Evolutionary conservation across 2,329 filamentous ascomycete species (phyloP).

Genomic region (Colletotrichum phormii): DNA sequence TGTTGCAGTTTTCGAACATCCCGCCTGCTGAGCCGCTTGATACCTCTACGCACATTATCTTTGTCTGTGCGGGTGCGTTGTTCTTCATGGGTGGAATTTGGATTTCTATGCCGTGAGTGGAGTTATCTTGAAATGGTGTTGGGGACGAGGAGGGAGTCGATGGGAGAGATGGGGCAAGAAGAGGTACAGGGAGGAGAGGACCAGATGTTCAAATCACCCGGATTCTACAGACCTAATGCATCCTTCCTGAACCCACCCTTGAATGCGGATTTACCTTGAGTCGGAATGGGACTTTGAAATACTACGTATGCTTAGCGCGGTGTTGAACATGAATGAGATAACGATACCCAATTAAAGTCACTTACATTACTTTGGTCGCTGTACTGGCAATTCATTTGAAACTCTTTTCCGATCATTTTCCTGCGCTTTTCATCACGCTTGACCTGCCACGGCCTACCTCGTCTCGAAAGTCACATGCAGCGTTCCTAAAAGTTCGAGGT

Average conservation of each 20-base stretch:
- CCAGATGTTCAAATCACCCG: not conserved
- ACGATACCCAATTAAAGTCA: conserved; percentile 20
- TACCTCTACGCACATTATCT: not conserved
- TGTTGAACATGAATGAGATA: conserved; percentile 15
- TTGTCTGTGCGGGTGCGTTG: conserved; percentile 9
- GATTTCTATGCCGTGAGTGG: conserved; percentile 24
- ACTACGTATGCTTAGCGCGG: conserved; percentile 14
- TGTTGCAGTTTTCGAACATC: conserved; percentile 47
- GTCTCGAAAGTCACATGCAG: too few relatives aligned
- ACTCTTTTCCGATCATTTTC: too few relatives aligned
- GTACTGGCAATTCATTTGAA: too few relatives aligned
- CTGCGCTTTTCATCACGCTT: too few relatives aligned
- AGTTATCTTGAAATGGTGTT: not conserved
- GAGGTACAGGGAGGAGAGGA: too few relatives aligned
- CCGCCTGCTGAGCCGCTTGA: conserved; percentile 17
- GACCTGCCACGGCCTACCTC: too few relatives aligned
- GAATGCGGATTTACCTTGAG: not conserved
- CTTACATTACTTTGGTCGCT: not conserved
- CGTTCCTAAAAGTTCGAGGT: too few relatives aligned
- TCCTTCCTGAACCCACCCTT: not conserved
- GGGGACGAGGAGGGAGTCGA: not conserved
- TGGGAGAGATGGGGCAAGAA: not conserved
- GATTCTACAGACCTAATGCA: conserved; percentile 22
- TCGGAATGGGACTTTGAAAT: not conserved
- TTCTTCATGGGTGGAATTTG: conserved; percentile 8